Evolutionary conservation across 2,329 filamentous ascomycete species (phyloP).

Genomic region (Aspergillus intermedius): DNA sequence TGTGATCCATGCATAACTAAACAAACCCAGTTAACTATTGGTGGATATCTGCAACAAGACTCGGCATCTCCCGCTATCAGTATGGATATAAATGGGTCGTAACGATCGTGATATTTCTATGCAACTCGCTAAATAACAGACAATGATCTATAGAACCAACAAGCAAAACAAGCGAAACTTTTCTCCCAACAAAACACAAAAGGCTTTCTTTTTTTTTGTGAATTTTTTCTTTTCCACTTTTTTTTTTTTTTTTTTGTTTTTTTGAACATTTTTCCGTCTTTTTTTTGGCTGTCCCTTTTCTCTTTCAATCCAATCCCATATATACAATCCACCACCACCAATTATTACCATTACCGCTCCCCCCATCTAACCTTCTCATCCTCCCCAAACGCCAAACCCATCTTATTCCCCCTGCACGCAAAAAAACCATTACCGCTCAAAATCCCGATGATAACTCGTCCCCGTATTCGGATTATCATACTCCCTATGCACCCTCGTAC

Average conservation of each 20-base stretch:
- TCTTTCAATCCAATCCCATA: not conserved
- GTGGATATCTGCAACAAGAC: not conserved
- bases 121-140: constrained; percentile 6
- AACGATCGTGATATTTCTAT: constrained; percentile 9
- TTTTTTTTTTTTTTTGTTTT: constrained; percentile 3
- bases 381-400: not conserved
- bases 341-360: not conserved
- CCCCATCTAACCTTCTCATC: not conserved
- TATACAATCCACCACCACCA: constrained; percentile 6
- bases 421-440: constrained; percentile 17
- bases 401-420: not conserved
- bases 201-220: not conserved
- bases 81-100: not conserved
- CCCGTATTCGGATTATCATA: constrained; percentile 29
- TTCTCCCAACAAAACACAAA: not conserved
- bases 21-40: not conserved
- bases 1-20: not conserved
- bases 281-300: constrained; percentile 6
- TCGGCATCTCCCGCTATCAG: not conserved
- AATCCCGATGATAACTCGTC: constrained; percentile 28
- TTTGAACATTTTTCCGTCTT: constrained; percentile 8
- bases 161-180: not conserved
- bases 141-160: not conserved
- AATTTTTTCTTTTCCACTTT: constrained; percentile 1
- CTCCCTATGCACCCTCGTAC: constrained; percentile 24